Conservation (phyloP, 1,284 basidiomycete species). For the Naganishia sp. region DNA sequence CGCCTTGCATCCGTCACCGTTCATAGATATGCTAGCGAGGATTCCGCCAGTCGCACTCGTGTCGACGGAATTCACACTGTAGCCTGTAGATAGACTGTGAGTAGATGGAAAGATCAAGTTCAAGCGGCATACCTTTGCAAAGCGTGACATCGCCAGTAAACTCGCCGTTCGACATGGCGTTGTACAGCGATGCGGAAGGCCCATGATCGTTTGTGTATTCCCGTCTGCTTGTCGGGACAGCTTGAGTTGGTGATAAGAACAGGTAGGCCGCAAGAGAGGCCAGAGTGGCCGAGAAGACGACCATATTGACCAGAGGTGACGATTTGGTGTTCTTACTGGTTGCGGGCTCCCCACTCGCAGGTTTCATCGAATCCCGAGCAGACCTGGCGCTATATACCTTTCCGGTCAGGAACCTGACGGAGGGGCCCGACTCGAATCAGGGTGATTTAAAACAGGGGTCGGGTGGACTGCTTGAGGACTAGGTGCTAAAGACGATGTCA, state of each 20-base stretch:
- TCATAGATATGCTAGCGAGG: slow-evolving; percentile 61
- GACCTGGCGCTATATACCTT: not conserved
- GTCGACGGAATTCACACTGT: slow-evolving; percentile 7
- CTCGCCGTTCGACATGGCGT: slow-evolving; percentile 9
- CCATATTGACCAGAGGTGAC: slow-evolving; percentile 3
- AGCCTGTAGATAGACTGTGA: not conserved
- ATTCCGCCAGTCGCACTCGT: slow-evolving; percentile 19
- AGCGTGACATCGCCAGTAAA: slow-evolving; percentile 19
- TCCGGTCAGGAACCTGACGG: not conserved
- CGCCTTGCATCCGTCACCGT: slow-evolving; percentile 67
- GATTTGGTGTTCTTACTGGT: not conserved
- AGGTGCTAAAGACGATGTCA: not conserved
- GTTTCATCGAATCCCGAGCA: too few relatives aligned
- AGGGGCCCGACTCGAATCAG: not conserved
- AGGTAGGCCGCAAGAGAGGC: slow-evolving; percentile 12
- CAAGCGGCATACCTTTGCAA: slow-evolving; percentile 4
- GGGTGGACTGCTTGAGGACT: not conserved
- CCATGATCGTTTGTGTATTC: slow-evolving; percentile 20
- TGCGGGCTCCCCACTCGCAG: not conserved
- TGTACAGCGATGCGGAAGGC: slow-evolving; percentile 12
- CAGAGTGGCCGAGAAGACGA: slow-evolving; percentile 16
- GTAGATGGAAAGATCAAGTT: not conserved
- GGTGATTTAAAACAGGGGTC: not conserved
- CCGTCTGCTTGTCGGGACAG: slow-evolving; percentile 7
- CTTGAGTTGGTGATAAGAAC: slow-evolving; percentile 3